These are phyloP conservation scores for Oryza rufipogon DNA, from an alignment of 176 grass and related monocot genomes.

Conservation along the genomic window DNA sequence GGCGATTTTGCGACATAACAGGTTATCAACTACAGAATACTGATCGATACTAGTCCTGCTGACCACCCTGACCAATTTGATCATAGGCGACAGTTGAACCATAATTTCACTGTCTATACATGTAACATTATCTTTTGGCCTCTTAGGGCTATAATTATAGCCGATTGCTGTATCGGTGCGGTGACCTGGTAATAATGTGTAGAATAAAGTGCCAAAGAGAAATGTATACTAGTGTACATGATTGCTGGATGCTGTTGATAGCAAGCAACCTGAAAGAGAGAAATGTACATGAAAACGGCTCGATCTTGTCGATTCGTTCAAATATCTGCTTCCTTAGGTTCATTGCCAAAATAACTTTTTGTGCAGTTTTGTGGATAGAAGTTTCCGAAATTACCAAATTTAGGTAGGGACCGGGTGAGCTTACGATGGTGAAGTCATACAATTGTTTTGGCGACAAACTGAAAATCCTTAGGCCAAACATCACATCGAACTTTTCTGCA, in stretches of 20 bases:
- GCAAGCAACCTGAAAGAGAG: constrained; percentile 25
- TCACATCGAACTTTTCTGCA: too few species aligned
- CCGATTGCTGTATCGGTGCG: constrained; percentile 16
- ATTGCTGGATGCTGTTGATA: constrained; percentile 21
- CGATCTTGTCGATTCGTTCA: background rate
- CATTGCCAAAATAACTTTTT: too few species aligned
- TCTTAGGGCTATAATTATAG: constrained; percentile 25
- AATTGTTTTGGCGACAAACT: too few species aligned
- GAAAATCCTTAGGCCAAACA: too few species aligned
- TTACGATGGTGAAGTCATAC: too few species aligned
- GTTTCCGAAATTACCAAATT: too few species aligned
- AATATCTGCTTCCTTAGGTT: background rate
- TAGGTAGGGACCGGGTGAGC: too few species aligned
- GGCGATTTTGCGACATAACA: background rate
- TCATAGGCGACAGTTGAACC: constrained; percentile 21
- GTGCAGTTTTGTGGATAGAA: too few species aligned
- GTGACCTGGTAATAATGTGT: constrained; percentile 37
- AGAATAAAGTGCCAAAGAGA: constrained; percentile 23
- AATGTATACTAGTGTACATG: constrained; percentile 37
- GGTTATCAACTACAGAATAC: background rate
- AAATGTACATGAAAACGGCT: constrained; percentile 24
- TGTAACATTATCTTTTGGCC: constrained; percentile 37
- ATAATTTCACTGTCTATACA: constrained; percentile 20
- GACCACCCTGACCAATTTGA: constrained; percentile 25
- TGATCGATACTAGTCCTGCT: constrained; percentile 10